These are phyloP conservation scores for Plasmopara halstedii DNA, from an alignment of 352 stramenopile genomes.

Conservation along the genomic window DNA sequence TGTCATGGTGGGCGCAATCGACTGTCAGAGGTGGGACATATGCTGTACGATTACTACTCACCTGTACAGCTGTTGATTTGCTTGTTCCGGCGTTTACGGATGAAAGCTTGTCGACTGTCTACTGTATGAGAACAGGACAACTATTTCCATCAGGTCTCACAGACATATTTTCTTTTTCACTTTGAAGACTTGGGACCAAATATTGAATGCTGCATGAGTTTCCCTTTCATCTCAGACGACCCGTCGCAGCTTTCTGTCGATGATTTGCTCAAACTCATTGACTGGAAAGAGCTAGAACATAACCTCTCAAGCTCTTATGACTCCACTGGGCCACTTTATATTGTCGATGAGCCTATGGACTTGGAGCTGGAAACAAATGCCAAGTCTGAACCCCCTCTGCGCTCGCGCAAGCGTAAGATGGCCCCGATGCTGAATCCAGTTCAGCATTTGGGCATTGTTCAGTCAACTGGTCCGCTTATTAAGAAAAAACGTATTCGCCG, in stretches of 20 bases:
- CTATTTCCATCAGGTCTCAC: no score
- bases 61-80: constrained; percentile 1
- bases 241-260: constrained; percentile 21
- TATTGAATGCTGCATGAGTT: constrained; percentile 20
- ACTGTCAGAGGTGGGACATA: constrained; percentile 1
- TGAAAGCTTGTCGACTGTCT: constrained; percentile 7
- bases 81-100: constrained; percentile 14
- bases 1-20: constrained; percentile 1
- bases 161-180: constrained; percentile 14
- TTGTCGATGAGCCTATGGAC: constrained; percentile 4
- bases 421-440: constrained; percentile 2
- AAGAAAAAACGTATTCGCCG: constrained; percentile 27
- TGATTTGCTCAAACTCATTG: constrained; percentile 22
- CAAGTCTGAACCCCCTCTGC: constrained; percentile 3
- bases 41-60: neutral
- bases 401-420: constrained; percentile 1
- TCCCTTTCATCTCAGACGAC: constrained; percentile 20
- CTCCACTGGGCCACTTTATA: constrained; percentile 5
- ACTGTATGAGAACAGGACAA: neutral
- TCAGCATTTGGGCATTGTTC: neutral
- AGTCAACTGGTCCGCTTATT: constrained; percentile 1
- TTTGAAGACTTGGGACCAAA: no score
- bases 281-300: constrained; percentile 27
- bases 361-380: constrained; percentile 1
- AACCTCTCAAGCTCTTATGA: constrained; percentile 17